phyloP scores from a whole-genome alignment of 345 rosid species.

The Linum lewisii region DNA sequence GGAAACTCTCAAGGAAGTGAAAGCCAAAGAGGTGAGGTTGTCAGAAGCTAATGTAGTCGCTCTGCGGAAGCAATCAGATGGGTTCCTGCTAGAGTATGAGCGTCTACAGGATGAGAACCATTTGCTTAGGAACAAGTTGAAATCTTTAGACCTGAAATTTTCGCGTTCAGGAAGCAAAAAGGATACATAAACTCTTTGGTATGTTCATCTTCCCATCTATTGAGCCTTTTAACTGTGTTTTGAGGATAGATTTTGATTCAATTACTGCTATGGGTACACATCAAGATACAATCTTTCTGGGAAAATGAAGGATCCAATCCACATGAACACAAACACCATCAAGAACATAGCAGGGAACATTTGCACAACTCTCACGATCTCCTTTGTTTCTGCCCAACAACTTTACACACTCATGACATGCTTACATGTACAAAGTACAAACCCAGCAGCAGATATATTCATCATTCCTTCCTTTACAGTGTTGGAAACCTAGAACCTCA shows the following conservation, averaged over 20 bases:
- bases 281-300: no score
- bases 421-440: no score
- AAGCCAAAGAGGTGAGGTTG: constrained; percentile 37
- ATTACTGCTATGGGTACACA: no score
- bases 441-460: no score
- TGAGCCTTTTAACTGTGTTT: not conserved
- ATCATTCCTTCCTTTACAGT: not conserved
- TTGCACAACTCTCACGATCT: no score
- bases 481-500: not conserved
- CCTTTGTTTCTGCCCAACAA: no score
- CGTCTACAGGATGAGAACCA: constrained; percentile 82
- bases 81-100: constrained; percentile 83
- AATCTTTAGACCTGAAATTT: constrained; percentile 43
- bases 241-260: no score
- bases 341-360: no score
- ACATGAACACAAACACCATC: no score
- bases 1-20: constrained; percentile 40
- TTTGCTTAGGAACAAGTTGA: constrained; percentile 51
- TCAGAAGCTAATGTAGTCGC: constrained; percentile 71
- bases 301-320: no score
- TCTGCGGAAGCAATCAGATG: constrained; percentile 85
- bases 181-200: constrained; percentile 37
- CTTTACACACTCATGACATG: no score
- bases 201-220: not conserved
- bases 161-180: constrained; percentile 68